Base-by-base conservation (phyloP, 768 basidiomycete genomes). In the Tulasnella sp. region DNA sequence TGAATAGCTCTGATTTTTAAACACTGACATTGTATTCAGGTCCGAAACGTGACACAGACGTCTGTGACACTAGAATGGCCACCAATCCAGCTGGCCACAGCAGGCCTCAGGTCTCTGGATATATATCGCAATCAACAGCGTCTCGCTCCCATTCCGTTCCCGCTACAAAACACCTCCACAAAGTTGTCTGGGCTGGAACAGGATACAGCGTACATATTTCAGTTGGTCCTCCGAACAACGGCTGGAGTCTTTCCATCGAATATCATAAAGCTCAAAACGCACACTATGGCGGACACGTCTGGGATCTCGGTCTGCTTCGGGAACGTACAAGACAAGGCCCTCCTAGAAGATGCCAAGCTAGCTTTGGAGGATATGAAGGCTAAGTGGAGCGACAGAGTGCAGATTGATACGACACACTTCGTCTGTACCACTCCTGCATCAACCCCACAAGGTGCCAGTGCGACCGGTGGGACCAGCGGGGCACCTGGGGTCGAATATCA, bases 341-440 rank as follows among this genome's bases (percentile, higher is more conserved):
- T 93, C 59, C 75, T 94, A 58, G 85, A 88, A 66, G 83, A 92
- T 62, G 83, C 86, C 30, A 90, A 89, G 70, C 69, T 80, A 57
- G 89, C 91, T 7, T 71, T 99, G 54, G 69, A 77, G 48, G 83
- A 87, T 65, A 96, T 98, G 87, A 79, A 78, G 43, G 94, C 90
- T 0, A 85, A 85, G 64, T 92, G 86, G 84, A 88, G 83, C 66
- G 86, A 93, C 64, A 86, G 82, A 66, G 92, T 99, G 42, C 89
- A 93, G 73, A 93, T 98, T 60, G 94, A 99, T 68, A 98, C 94
- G 9, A 97, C 93, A 0, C 94, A 99, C 70, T 99, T 96, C 64
- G 92, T 97, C 43, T 94, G 92, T 68, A 94, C 92, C 17, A 91
- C 87, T 0, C 91, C 92, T 2, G 85, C 69, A 1, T 78, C 81